Percentiles rank a stretch among this genome's conserved stretches.
phyloP scores from a whole-genome alignment of 164 flowering plant genomes.

The Kalanchoe fedtschenkoi region DNA sequence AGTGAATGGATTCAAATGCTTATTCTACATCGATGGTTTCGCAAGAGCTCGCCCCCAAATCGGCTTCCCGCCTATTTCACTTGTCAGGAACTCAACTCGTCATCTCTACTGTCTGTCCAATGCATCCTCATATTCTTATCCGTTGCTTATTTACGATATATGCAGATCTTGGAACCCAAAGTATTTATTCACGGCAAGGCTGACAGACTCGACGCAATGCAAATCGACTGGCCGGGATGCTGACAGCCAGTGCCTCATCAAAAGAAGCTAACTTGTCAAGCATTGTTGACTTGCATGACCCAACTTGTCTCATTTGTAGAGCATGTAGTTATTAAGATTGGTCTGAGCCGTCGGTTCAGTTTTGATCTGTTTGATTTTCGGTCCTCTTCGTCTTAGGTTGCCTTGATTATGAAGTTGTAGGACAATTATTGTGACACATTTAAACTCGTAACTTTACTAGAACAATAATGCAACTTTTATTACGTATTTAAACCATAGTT shows the following conservation, averaged over 20 bases:
- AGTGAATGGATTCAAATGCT: conserved; percentile 66
- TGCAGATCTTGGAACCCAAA: conserved; percentile 63
- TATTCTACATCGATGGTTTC: conserved; percentile 54
- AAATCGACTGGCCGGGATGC: conserved; percentile 70
- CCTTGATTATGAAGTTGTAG: no score
- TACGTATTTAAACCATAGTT: no score
- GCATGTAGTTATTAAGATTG: no score
- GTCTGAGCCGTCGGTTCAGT: no score
- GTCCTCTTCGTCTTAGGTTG: no score
- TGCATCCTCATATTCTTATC: not conserved
- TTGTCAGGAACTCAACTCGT: conserved; percentile 31
- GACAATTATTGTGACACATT: no score
- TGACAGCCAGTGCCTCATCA: conserved; percentile 3
- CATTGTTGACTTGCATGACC: no score
- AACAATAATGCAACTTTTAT: no score
- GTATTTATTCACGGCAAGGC: conserved; percentile 63
- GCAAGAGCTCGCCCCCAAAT: conserved; percentile 36
- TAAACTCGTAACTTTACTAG: no score
- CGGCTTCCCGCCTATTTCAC: conserved; percentile 44
- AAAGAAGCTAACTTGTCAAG: no score
- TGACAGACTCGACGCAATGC: conserved; percentile 17
- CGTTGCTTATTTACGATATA: conserved; percentile 1
- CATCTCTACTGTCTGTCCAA: not conserved
- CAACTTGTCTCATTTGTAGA: no score
- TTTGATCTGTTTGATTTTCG: no score